A percentile compares a stretch with the other conserved stretches of the same genome.
phyloP scores from a whole-genome alignment of 345 rosid genomes.

The Turritis glabra region DNA sequence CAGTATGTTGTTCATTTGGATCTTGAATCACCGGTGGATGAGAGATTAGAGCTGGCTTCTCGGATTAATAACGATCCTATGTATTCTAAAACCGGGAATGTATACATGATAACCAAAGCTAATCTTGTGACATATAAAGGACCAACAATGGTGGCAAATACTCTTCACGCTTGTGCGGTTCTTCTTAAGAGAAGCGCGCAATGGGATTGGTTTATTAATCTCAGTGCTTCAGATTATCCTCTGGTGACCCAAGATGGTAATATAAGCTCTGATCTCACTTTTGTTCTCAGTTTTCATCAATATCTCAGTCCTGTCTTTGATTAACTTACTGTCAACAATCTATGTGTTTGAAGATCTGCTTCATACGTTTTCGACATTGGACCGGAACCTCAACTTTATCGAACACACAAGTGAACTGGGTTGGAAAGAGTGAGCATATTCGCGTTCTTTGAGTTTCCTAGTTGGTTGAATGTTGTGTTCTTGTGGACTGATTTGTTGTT shows the following conservation, averaged over 20 bases:
- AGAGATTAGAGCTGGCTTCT: constrained; percentile 76
- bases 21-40: constrained; percentile 84
- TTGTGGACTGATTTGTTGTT: constrained; percentile 11
- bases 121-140: constrained; percentile 98
- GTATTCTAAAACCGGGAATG: constrained; percentile 72
- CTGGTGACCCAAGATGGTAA: constrained; percentile 96
- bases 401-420: constrained; percentile 93
- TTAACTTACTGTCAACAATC: constrained; percentile 22
- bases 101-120: constrained; percentile 82
- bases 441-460: background rate
- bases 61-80: constrained; percentile 68
- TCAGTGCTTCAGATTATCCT: constrained; percentile 99
- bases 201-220: constrained; percentile 99
- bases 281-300: constrained; percentile 10
- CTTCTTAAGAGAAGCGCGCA: constrained; percentile 80
- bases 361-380: constrained; percentile 61
- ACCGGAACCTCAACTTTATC: constrained; percentile 77
- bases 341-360: constrained; percentile 70
- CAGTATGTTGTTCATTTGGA: constrained; percentile 93
- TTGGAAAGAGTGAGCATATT: constrained; percentile 82
- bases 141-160: constrained; percentile 98
- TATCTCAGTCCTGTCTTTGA: background rate
- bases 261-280: constrained; percentile 22
- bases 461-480: background rate
- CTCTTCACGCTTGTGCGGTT: constrained; percentile 96